Conservation (phyloP, 129 eudicot species). For the Oenanthe sinensis region DNA sequence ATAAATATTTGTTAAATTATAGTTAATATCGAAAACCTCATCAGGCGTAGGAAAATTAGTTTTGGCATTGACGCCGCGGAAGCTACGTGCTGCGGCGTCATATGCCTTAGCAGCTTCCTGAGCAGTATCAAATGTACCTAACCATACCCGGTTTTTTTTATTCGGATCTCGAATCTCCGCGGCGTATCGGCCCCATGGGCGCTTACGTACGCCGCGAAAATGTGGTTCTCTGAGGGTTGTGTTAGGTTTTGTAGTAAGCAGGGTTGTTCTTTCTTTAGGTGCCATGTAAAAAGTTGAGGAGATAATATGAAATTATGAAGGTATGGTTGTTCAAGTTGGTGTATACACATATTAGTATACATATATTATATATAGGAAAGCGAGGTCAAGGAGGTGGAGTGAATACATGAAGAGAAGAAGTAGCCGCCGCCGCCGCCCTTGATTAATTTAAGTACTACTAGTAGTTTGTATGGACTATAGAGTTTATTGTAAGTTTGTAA, state of each 20-base stretch:
- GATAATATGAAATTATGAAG: no score
- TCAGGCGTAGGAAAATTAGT: not conserved
- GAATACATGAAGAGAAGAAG: not conserved
- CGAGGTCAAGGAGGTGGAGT: no score
- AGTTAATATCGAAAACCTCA: not conserved
- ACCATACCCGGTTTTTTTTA: constrained; percentile 12
- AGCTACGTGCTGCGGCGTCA: not conserved
- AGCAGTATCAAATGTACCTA: not conserved
- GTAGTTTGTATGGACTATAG: not conserved
- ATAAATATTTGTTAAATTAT: not conserved
- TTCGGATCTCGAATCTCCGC: constrained; percentile 41
- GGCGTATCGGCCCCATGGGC: constrained; percentile 47
- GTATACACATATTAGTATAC: no score
- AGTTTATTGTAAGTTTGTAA: not conserved
- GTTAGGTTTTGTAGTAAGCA: not conserved
- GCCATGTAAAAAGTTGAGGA: not conserved
- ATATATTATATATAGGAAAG: not conserved
- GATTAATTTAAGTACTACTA: not conserved
- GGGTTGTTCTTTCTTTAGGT: not conserved
- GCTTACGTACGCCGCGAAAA: constrained; percentile 33
- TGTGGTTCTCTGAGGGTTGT: not conserved
- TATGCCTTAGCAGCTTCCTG: not conserved
- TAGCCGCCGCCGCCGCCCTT: not conserved
- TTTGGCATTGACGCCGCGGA: not conserved
- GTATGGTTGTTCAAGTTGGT: not conserved